These are phyloP conservation scores for Boletus subcaerulescens DNA, from an alignment of 768 basidiomycete genomes.

Conservation along the genomic window DNA sequence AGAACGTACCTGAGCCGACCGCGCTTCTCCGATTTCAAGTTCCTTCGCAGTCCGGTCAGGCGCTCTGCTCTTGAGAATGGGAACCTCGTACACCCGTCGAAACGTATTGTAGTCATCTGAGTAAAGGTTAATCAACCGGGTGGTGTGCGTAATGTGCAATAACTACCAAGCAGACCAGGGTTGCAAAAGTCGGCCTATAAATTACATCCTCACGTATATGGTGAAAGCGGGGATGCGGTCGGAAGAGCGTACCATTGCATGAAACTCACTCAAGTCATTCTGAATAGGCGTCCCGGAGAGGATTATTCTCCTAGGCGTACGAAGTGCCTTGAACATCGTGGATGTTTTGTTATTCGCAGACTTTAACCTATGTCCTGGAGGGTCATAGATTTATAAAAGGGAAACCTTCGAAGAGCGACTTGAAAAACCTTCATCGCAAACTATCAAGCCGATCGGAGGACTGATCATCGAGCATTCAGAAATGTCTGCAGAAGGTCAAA, in stretches of 20 bases:
- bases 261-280: constrained; percentile 93
- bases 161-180: constrained; percentile 78
- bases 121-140: neutral
- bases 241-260: constrained; percentile 76
- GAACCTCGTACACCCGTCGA: constrained; percentile 78
- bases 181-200: constrained; percentile 88
- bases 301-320: constrained; percentile 77
- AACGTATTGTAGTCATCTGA: constrained; percentile 76
- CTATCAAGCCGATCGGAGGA: constrained; percentile 87
- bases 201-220: neutral
- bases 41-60: constrained; percentile 72
- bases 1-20: constrained; percentile 64
- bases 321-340: constrained; percentile 76
- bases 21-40: constrained; percentile 72
- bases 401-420: neutral
- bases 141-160: neutral
- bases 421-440: constrained; percentile 87
- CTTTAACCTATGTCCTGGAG: constrained; percentile 83
- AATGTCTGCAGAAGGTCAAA: neutral
- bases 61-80: constrained; percentile 82
- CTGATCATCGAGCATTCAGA: constrained; percentile 35
- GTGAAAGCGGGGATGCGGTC: neutral
- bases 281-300: constrained; percentile 97
- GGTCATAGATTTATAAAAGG: neutral
- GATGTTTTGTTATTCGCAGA: constrained; percentile 90